Base-by-base conservation (phyloP, 1,284 basidiomycete genomes). In the Phlebopus sp. region DNA sequence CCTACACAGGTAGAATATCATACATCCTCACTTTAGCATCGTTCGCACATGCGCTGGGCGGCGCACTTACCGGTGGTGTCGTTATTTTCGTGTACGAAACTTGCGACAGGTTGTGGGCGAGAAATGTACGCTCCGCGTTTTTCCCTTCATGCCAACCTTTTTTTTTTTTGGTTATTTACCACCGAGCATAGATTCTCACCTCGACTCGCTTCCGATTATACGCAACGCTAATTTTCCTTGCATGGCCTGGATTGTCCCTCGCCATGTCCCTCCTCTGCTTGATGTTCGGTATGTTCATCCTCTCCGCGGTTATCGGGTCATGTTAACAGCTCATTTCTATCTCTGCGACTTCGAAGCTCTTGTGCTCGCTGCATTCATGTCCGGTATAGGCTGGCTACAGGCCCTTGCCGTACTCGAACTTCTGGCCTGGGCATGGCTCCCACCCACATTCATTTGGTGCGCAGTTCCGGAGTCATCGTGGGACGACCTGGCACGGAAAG, bases 21-120 rank as follows among this genome's bases (percentile, higher is more conserved):
- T 49, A 49, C 30, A 1, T 47, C 18, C 31, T 49, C 8, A 15
- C 31, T 17, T 15, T 49, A 3, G 35, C 18, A n/a, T 37, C 47
- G 14, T 47, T 49, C 11, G 44, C 29, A 17, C 47, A 49, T 27
- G 44, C 47, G 11, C 45, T 49, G 15, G 37, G 47, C 14, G 14
- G 44, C 2, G 7, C 47, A 3, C 15, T 49, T 4, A 38, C 14
- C 8, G 47, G 44, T 15, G 17, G 18, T 13, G 44, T 23, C 2
- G 29, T 47, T 10, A 9, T 49, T 36, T 21, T 38, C 17, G 31
- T 47, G 19, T 49, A 35, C 9, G 14, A 35, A 13, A n/a, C 6
- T 13, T 35, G 30, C 25, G 47, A 47, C 18, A 27, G 44, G 14
- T 9, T 8, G 6, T 46, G 47, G 47, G n/a, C 44, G 7, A 49